These are phyloP conservation scores for Vigna mungo DNA, from an alignment of 306 rosid species.

Conservation along the genomic window DNA sequence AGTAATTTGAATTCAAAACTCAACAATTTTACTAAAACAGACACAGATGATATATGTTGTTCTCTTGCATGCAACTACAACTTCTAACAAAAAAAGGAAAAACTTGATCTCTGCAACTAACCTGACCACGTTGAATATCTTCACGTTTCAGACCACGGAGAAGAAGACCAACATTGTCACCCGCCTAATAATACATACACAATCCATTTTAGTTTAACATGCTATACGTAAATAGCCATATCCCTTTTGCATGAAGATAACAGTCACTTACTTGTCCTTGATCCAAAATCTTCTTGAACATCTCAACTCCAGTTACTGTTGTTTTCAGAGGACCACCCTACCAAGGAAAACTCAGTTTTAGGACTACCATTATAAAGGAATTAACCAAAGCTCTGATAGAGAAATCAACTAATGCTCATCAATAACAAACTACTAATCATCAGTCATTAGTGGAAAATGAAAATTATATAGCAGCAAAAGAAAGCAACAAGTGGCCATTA, in stretches of 20 bases:
- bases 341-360: conserved; percentile 42
- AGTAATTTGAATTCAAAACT: conserved; percentile 10
- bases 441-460: conserved; percentile 15
- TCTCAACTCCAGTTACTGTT: conserved; percentile 97
- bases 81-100: conserved; percentile 12
- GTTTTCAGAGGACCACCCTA: conserved; percentile 88
- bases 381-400: not conserved
- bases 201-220: conserved; percentile 39
- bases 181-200: conserved; percentile 66
- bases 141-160: conserved; percentile 96
- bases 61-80: conserved; percentile 20
- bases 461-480: conserved; percentile 19
- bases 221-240: conserved; percentile 33
- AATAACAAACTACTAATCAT: conserved; percentile 25
- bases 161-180: conserved; percentile 99
- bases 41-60: not conserved
- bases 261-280: conserved; percentile 83
- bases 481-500: conserved; percentile 4
- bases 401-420: conserved; percentile 22
- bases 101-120: conserved; percentile 45
- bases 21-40: not conserved
- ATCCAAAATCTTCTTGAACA: conserved; percentile 98
- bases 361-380: conserved; percentile 26
- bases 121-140: conserved; percentile 98
- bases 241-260: conserved; percentile 20